Base-by-base conservation (phyloP, 2,329 filamentous ascomycete genomes). In the Macrophomina phaseolina region DNA sequence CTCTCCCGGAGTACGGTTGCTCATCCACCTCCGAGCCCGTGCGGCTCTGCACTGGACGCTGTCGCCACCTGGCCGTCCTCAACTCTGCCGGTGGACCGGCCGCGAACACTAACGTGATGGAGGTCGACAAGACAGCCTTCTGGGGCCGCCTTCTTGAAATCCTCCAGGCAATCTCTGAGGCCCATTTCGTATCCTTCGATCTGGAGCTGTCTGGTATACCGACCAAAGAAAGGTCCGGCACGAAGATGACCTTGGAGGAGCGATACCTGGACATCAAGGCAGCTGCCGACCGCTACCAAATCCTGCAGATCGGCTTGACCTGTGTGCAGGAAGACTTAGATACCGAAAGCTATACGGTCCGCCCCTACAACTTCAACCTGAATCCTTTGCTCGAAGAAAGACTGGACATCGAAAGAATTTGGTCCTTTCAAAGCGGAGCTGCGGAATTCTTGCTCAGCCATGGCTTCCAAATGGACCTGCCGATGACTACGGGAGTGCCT, bases 281-380 rank as follows among this genome's bases (percentile, higher is more conserved):
- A 34, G 87, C 86, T 2, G 89, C 89, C 3, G 84, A 89, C 68
- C 84, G 82, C 46, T 91, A 88, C 71, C 85, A 88, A 68, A 85
- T 91, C 62, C 78, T 91, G 2, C 89, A 91, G 73, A 78, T 90
- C 64, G 89, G 89, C n/a, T 77, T 91, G 67, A 91, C 89, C 0
- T 85, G 88, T 71, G 87, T 87, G n/a, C 80, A 81, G 63, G 86
- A 90, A 73, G 83, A 89, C 73, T 70, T 73, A 6, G 42, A 46
- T 6, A 76, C 83, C 9, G 82, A 81, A 72, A 84, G 84, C 79
- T 91, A 91, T 72, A 79, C 84, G 5, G 78, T 89, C 40, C 84
- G 84, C 30, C 87, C 89, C 2, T 91, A 89, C 79, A 91, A 91
- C 75, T 83, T 91, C 76, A 82, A 85, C 70, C 74, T 91, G 62